Percentiles rank a stretch among this genome's conserved stretches.
phyloP scores from a whole-genome alignment of 2,329 filamentous ascomycete species.

The Corynespora cassiicola region DNA sequence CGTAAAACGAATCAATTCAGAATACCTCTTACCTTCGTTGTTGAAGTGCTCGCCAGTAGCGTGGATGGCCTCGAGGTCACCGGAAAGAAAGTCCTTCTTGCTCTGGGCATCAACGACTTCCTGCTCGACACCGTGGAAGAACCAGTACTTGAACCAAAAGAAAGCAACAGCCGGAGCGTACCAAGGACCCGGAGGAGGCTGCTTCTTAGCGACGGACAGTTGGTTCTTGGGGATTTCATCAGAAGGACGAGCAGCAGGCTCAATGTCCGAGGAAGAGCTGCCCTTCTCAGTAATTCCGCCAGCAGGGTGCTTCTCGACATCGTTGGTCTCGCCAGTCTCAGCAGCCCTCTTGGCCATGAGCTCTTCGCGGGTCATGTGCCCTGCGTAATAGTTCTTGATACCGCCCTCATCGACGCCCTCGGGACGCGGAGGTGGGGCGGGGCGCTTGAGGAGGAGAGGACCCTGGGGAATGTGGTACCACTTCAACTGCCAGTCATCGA shows the following conservation, averaged over 20 bases:
- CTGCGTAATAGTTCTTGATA: slow-evolving; percentile 64
- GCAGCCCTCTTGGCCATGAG: slow-evolving; percentile 45
- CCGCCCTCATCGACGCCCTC: slow-evolving; percentile 43
- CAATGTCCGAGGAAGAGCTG: slow-evolving; percentile 26
- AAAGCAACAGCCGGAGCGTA: slow-evolving; percentile 51
- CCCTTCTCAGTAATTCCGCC: slow-evolving; percentile 11
- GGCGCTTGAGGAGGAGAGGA: slow-evolving; percentile 57
- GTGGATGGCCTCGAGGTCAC: slow-evolving; percentile 62
- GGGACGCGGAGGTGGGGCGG: slow-evolving; percentile 49
- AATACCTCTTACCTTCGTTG: slow-evolving; percentile 61
- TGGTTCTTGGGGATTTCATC: slow-evolving; percentile 10
- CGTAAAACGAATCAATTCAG: too few species aligned
- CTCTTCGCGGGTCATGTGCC: slow-evolving; percentile 62
- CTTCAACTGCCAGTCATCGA: slow-evolving; percentile 67
- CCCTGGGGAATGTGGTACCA: slow-evolving; percentile 62
- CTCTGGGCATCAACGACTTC: slow-evolving; percentile 54
- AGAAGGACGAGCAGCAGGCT: slow-evolving; percentile 5
- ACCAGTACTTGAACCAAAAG: slow-evolving; percentile 53
- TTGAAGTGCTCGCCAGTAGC: slow-evolving; percentile 66
- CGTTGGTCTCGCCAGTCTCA: slow-evolving; percentile 18
- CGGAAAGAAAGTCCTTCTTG: slow-evolving; percentile 56
- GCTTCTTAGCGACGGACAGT: slow-evolving; percentile 26
- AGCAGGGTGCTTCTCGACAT: slow-evolving; percentile 32
- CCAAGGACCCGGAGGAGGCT: slow-evolving; percentile 49
- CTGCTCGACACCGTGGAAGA: slow-evolving; percentile 59